Evolutionary conservation across 495 filamentous ascomycete species (phyloP).

Genomic region (Extremus antarcticus): DNA sequence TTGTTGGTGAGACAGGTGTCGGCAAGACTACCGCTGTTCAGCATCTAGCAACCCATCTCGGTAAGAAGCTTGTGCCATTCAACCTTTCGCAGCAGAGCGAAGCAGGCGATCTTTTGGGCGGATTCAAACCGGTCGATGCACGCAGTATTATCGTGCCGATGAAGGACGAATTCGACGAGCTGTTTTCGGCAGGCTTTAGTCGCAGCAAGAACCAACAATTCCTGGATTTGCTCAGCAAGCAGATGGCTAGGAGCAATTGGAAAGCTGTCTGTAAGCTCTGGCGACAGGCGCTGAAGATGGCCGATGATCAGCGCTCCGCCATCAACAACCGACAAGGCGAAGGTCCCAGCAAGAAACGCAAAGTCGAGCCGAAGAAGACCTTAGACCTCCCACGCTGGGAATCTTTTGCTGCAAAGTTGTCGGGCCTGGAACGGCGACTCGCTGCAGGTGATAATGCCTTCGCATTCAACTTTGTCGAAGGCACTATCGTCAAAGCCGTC

Average conservation of each 20-base stretch:
- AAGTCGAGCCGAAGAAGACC: constrained; percentile 46
- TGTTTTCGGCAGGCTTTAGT: constrained; percentile 79
- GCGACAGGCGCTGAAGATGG: constrained; percentile 79
- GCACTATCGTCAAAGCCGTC: constrained; percentile 82
- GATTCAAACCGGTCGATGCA: constrained; percentile 89
- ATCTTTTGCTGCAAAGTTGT: constrained; percentile 61
- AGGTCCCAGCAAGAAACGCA: constrained; percentile 71
- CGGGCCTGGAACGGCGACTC: constrained; percentile 70
- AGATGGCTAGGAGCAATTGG: constrained; percentile 75
- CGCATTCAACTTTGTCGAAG: constrained; percentile 91
- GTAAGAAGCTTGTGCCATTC: constrained; percentile 74
- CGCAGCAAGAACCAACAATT: constrained; percentile 77
- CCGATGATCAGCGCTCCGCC: constrained; percentile 37
- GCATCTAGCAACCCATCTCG: constrained; percentile 70
- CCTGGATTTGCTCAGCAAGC: constrained; percentile 65
- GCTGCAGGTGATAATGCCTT: constrained; percentile 69
- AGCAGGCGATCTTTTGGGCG: constrained; percentile 81
- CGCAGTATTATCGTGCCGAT: constrained; percentile 79
- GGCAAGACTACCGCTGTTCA: constrained; percentile 96
- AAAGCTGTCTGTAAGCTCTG: constrained; percentile 68
- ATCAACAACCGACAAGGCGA: constrained; percentile 29
- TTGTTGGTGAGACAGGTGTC: constrained; percentile 96
- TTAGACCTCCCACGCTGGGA: constrained; percentile 55
- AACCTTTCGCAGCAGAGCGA: constrained; percentile 98
- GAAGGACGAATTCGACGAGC: constrained; percentile 83